These are phyloP conservation scores for Boletales sp. DNA, from an alignment of 768 basidiomycete species.

Conservation along the genomic window DNA sequence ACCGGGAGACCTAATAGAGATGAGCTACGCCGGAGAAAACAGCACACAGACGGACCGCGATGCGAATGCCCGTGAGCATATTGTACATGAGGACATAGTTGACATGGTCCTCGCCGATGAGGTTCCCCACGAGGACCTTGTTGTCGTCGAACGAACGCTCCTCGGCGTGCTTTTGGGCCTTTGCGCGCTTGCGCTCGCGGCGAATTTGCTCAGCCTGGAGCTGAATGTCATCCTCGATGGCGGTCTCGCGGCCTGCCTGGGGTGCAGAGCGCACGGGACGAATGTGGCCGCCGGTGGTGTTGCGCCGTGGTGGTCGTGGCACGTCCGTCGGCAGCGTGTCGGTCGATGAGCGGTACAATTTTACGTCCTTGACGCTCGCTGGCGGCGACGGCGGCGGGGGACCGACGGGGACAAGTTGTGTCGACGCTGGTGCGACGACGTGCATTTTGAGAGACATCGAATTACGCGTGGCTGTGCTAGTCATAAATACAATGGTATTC, in stretches of 20 bases:
- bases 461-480: slow-evolving; percentile 12
- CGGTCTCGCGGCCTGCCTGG: slow-evolving; percentile 33
- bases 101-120: slow-evolving; percentile 97
- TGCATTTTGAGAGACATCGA: slow-evolving; percentile 20
- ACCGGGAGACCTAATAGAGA: slow-evolving; percentile 77
- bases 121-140: slow-evolving; percentile 80
- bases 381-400: slow-evolving; percentile 58
- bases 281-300: slow-evolving; percentile 62
- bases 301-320: slow-evolving; percentile 43
- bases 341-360: too few species aligned
- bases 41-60: slow-evolving; percentile 58
- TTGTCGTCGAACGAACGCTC: slow-evolving; percentile 57
- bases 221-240: slow-evolving; percentile 62
- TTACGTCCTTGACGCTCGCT: slow-evolving; percentile 32
- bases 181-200: slow-evolving; percentile 74
- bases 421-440: slow-evolving; percentile 23
- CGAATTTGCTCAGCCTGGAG: slow-evolving; percentile 87
- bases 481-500: slow-evolving; percentile 86
- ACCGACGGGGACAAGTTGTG: slow-evolving; percentile 30
- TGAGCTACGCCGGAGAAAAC: slow-evolving; percentile 1
- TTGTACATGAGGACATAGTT: slow-evolving; percentile 99
- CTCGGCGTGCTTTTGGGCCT: slow-evolving; percentile 61
- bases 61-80: slow-evolving; percentile 98
- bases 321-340: slow-evolving; percentile 1
- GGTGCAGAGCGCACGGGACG: slow-evolving; percentile 27